Evolutionary conservation across 2,329 filamentous ascomycete genomes (phyloP), one percentile per base, ranked within the genome.

Genomic region (Chrysosphaeria jannelii): DNA sequence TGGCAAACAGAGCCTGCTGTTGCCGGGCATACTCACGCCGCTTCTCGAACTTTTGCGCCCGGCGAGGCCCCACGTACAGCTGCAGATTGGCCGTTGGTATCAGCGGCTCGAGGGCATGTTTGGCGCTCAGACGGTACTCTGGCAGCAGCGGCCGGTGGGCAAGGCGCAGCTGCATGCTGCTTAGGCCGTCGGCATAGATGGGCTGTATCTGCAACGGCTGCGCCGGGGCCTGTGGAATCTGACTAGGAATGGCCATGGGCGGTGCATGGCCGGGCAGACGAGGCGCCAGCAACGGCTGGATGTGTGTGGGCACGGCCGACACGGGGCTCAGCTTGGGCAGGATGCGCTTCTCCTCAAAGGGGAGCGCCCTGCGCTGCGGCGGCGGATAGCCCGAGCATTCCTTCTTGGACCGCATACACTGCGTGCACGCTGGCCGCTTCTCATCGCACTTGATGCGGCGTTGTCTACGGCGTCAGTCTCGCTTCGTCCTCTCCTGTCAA

Each of bases 391-490:
- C 63, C 14, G 50, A 45, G 40, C 64, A 71, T 10, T 34, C 34
- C 34, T 56, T 61, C 29, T 53, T 58, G 22, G 59, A 58, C 23
- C 52, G 50, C 16, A 57, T 44, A 34, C 63, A 69, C 36, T 63
- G 57, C 9, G 47, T 47, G 37, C 63, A 67, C 14, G 48, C 44
- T 6, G 63, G 63, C 25, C 62, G 55, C 30, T 41, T 46, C 40
- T 69, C 63, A 37, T 67, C 63, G 37, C 63, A 69, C 39, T 69
- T 69, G 30, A 69, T 64, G 30, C 57, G 51, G 31, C 61, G 48
- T 30, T 48, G 48, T 38, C 60, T 66, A 21, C n/a, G 16, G 16
- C 16, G 16, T 18, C 16, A 18, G 16, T 1, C 3, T 6, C 6
- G 14, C 24, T 22, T 17, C n/a, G n/a, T n/a, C n/a, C n/a, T n/a